Base-by-base conservation (phyloP, 306 rosid species). In the Comarum palustre region DNA sequence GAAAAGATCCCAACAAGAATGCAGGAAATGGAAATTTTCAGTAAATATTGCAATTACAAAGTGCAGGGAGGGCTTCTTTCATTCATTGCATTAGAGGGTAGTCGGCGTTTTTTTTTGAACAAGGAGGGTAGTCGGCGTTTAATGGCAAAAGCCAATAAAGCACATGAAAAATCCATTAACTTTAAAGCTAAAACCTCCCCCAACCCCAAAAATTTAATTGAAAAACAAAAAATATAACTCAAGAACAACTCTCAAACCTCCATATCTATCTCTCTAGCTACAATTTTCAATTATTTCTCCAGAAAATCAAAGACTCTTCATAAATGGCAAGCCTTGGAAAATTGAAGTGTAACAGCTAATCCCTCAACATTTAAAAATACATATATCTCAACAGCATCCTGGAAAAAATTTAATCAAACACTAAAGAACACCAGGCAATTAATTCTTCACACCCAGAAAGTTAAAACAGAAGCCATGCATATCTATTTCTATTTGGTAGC, bases 61-160 rank as follows among this genome's bases (percentile, higher is more conserved):
- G 75, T 75, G 85, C 89, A 87, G 86, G 65, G 64, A 75, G 66
- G 82, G 72, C 82, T 83, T 86, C 76, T 77, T 88, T 86, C 93
- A 90, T 88, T 88, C 93, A 90, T 86, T 90, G 86, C 89, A 69
- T 74, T 66, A 69, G 70, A 66, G 60, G 67, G 69, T 64, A 84
- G 95, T 83, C 86, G 95, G 95, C 82, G 90, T 85, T 88, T 80
- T n/a, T n/a, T n/a, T n/a, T n/a, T n/a, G n/a, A n/a, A n/a, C n/a
- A n/a, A n/a, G n/a, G 70, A 66, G 60, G 67, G 69, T 64, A 84
- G 95, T 83, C 86, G 95, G 95, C 82, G 90, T 85, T 88, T 80
- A 75, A 72, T 57, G 36, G 27, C 57, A n/a, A n/a, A 60, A 58
- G 31, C 60, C 73, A 72, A 50, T 14, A 57, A 74, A 73, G 48